Evolutionary conservation across 2,329 filamentous ascomycete species (phyloP).

Genomic region (Lasiodiplodia citricola): DNA sequence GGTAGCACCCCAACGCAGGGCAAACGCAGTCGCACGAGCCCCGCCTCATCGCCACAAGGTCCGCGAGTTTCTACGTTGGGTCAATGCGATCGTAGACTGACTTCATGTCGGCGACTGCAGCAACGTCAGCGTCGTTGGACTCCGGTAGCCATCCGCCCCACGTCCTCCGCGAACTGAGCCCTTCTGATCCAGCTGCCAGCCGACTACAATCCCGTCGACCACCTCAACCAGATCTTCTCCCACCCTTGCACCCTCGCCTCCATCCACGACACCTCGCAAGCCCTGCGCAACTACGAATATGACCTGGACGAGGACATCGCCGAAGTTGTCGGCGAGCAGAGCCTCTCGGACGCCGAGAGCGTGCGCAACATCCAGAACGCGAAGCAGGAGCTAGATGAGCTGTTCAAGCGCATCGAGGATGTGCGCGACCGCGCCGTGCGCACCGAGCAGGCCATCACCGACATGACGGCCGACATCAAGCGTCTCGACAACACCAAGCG

Average conservation of each 20-base stretch:
- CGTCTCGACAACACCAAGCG: constrained; percentile 94
- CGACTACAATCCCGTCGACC: constrained; percentile 90
- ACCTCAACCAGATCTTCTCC: constrained; percentile 92
- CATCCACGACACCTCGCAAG: constrained; percentile 73
- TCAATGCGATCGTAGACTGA: constrained; percentile 43
- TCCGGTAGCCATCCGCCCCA: constrained; percentile 39
- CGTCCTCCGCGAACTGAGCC: background rate
- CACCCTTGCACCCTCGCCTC: constrained; percentile 84
- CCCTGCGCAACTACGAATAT: constrained; percentile 77
- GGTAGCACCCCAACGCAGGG: constrained; percentile 8
- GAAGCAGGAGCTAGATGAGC: constrained; percentile 83
- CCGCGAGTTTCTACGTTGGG: constrained; percentile 27
- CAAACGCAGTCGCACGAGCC: constrained; percentile 3
- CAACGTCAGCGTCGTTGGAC: constrained; percentile 43
- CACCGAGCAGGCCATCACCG: constrained; percentile 94
- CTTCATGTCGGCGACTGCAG: constrained; percentile 39
- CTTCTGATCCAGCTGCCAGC: constrained; percentile 50
- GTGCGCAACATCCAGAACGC: constrained; percentile 90
- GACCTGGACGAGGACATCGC: constrained; percentile 80
- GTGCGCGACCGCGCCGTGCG: constrained; percentile 87
- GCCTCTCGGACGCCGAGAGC: constrained; percentile 83
- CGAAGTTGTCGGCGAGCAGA: constrained; percentile 73
- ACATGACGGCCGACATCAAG: constrained; percentile 99
- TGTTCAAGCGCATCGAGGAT: constrained; percentile 94
- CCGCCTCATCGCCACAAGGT: constrained; percentile 5